Base-by-base conservation (phyloP, 139 green algal species). In the Chlamydomonas asymmetrica region DNA sequence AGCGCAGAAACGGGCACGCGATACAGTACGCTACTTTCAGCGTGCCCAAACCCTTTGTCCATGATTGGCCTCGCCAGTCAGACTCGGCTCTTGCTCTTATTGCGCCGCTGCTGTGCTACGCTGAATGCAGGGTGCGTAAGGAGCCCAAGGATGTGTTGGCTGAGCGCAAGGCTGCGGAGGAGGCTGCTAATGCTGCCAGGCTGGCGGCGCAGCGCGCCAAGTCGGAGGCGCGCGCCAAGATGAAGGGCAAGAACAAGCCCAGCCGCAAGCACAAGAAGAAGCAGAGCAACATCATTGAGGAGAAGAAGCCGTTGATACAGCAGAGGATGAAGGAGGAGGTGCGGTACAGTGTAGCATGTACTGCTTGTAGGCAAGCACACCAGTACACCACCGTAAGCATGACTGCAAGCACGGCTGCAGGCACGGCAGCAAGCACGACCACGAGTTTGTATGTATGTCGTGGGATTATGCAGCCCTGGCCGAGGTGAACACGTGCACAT, bases 231-330 rank as follows among this genome's bases (percentile, higher is more conserved):
- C 91, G 93, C 83, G 86, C 75, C 37, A 86, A 84, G 54, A 95
- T 97, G 91, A 97, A 97, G 88, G 95, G 94, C 74, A 95, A 95
- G 80, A 98, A 97, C 87, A 94, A 89, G 82, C 90, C 93, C 27
- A 92, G 70, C 29, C 85, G 90, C 78, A 83, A 87, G 52, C 86
- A 93, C 66, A 77, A 84, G 62, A 96, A 95, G 84, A 97, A 97
- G 89, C 92, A 98, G 84, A 72, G 75, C 60, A 97, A 97, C 81
- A 89, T 98, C 70, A 91, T 98, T 27, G 90, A 96, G 82, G 91
- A 91, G 61, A 84, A 80, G 65, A 87, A 85, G 66, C 76, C 80
- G 0, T 50, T 45, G 0, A 41, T 89, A 35, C 78, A 78, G 52
- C 38, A 93, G 39, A 59, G 71, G 20, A 62, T 84, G 60, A 43